phyloP scores from a whole-genome alignment of 2,329 filamentous ascomycete species.

The Hortaea werneckii region DNA sequence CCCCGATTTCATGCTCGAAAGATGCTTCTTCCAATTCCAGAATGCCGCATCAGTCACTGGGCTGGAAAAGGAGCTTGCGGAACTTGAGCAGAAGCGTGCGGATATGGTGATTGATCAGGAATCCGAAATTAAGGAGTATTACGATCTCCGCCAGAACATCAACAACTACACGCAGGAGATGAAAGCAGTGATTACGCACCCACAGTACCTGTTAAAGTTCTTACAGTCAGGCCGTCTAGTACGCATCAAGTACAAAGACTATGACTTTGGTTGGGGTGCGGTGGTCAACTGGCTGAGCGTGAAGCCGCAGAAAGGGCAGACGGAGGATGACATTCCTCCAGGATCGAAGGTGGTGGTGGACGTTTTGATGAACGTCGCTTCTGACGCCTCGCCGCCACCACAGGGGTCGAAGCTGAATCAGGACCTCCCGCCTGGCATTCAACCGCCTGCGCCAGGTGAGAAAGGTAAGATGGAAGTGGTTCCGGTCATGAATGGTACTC shows the following conservation, averaged over 20 bases:
- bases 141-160: conserved; percentile 76
- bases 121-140: conserved; percentile 83
- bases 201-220: conserved; percentile 74
- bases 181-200: conserved; percentile 83
- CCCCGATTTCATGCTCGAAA: conserved; percentile 96
- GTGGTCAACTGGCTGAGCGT: conserved; percentile 64
- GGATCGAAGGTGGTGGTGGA: conserved; percentile 78
- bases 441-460: conserved; percentile 52
- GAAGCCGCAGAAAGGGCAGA: conserved; percentile 49
- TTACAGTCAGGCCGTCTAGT: conserved; percentile 81
- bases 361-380: conserved; percentile 59
- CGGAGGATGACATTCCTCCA: conserved; percentile 56
- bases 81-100: conserved; percentile 65
- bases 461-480: conserved; percentile 69
- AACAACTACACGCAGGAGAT: conserved; percentile 79
- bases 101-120: conserved; percentile 75
- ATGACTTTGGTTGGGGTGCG: conserved; percentile 91
- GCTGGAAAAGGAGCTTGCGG: conserved; percentile 72
- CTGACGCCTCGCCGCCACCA: conserved; percentile 40
- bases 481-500: conserved; percentile 73
- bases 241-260: conserved; percentile 66
- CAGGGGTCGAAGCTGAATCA: conserved; percentile 19
- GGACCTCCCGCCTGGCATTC: conserved; percentile 54
- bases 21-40: conserved; percentile 97
- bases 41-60: conserved; percentile 78